These are phyloP conservation scores for Pluteus cervinus DNA, from an alignment of 768 basidiomycete species.

Conservation along the genomic window DNA sequence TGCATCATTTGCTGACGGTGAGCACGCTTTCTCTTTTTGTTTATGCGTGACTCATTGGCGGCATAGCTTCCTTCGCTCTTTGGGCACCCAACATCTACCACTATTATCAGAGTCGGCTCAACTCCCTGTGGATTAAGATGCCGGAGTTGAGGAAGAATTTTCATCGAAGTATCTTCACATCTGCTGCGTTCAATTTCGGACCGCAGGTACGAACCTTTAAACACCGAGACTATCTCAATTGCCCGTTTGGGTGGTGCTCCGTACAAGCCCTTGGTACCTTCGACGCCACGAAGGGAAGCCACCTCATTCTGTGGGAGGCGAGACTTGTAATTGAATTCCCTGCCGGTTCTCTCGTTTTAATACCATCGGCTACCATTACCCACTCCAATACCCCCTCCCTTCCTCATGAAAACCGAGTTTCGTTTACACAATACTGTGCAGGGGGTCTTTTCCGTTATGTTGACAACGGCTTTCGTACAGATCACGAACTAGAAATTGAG, in stretches of 20 bases:
- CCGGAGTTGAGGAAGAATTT: too few relatives aligned
- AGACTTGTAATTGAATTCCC: slow-evolving; percentile 17
- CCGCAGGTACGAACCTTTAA: slow-evolving; percentile 4
- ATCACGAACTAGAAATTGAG: neutral
- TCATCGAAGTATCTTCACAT: neutral
- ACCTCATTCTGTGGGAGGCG: slow-evolving; percentile 18
- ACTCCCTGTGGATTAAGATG: too few relatives aligned
- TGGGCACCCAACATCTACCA: too few relatives aligned
- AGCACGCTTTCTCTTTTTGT: too few relatives aligned
- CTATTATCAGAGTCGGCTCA: too few relatives aligned
- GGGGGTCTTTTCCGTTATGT: slow-evolving; percentile 19
- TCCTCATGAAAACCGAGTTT: slow-evolving; percentile 9
- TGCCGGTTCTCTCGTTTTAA: slow-evolving; percentile 10
- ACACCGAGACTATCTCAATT: slow-evolving; percentile 21
- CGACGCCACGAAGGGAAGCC: slow-evolving; percentile 16
- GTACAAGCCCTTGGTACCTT: slow-evolving; percentile 22
- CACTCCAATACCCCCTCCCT: slow-evolving; percentile 15
- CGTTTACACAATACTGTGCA: slow-evolving; percentile 18
- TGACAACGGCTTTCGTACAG: slow-evolving; percentile 12
- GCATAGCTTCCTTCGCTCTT: too few relatives aligned
- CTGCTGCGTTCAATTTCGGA: slow-evolving; percentile 22
- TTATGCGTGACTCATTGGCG: too few relatives aligned
- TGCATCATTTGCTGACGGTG: too few relatives aligned
- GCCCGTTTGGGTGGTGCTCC: slow-evolving; percentile 20
- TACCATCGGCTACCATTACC: slow-evolving; percentile 16